These are phyloP conservation scores for Kandelia obovata DNA, from an alignment of 345 rosid genomes.

Conservation along the genomic window DNA sequence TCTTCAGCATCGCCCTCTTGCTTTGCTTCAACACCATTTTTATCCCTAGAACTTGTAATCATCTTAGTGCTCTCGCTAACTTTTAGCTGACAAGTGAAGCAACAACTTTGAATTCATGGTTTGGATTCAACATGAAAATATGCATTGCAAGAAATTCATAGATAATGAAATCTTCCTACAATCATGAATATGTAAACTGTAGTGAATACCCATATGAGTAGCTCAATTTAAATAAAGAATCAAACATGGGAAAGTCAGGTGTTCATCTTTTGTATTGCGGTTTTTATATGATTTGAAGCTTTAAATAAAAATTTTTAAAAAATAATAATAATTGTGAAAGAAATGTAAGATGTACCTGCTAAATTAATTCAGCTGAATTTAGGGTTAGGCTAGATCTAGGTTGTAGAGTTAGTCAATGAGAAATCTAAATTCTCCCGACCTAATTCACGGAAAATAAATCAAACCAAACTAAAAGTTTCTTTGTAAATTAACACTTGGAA, in stretches of 20 bases:
- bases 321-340: no score
- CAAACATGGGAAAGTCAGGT: no score
- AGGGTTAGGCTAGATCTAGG: constrained; percentile 12
- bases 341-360: no score
- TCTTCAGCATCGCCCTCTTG: constrained; percentile 42
- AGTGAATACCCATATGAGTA: no score
- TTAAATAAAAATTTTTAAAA: not conserved
- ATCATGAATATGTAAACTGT: no score
- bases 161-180: no score
- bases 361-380: not conserved
- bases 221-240: no score
- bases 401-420: not conserved
- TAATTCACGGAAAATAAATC: no score
- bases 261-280: not conserved
- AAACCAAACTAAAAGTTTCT: no score
- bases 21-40: constrained; percentile 44
- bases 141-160: no score
- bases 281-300: not conserved
- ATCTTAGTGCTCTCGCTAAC: constrained; percentile 30
- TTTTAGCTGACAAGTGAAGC: not conserved
- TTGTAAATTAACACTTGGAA: no score
- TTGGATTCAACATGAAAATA: not conserved
- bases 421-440: no score
- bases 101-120: not conserved
- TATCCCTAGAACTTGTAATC: constrained; percentile 47